Evolutionary conservation across 2,329 filamentous ascomycete genomes (phyloP).

Genomic region (Leptosphaerulina australis): DNA sequence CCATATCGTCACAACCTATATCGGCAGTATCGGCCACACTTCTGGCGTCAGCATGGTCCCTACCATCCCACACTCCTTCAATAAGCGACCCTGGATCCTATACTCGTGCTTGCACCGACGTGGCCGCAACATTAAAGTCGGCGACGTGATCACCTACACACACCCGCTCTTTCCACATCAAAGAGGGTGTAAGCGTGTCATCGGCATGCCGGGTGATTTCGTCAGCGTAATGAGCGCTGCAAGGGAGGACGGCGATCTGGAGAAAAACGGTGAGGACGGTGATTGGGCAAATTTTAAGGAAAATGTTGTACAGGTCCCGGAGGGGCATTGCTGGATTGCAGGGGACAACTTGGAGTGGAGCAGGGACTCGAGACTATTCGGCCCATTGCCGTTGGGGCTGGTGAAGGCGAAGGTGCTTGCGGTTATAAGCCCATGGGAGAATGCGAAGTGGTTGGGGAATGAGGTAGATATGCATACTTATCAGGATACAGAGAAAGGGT

Average conservation of each 20-base stretch:
- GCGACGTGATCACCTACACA: constrained; percentile 80
- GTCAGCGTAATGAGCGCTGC: constrained; percentile 69
- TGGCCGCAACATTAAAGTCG: constrained; percentile 72
- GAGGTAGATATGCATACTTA: constrained; percentile 23
- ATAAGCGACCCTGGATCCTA: constrained; percentile 27
- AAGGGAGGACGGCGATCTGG: constrained; percentile 33
- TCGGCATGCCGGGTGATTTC: constrained; percentile 67
- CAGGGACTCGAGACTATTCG: constrained; percentile 84
- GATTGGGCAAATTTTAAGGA: constrained; percentile 40
- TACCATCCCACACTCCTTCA: constrained; percentile 61
- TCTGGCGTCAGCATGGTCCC: constrained; percentile 88
- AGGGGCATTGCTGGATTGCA: constrained; percentile 88
- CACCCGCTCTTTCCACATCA: constrained; percentile 68
- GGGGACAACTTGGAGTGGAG: constrained; percentile 88
- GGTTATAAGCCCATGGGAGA: constrained; percentile 32
- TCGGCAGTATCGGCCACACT: constrained; percentile 64
- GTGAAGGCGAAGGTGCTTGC: constrained; percentile 80
- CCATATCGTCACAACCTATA: constrained; percentile 58
- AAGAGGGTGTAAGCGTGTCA: constrained; percentile 76
- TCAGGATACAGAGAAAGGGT: constrained; percentile 19
- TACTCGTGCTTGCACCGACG: constrained; percentile 38
- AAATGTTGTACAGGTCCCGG: constrained; percentile 76
- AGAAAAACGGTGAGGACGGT: constrained; percentile 28
- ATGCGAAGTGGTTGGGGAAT: constrained; percentile 35
- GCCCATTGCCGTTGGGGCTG: constrained; percentile 82